A percentile compares a stretch with the other conserved stretches of the same genome.
Conservation (phyloP, 1,284 basidiomycete genomes). For the Ustilago bromivora region DNA sequence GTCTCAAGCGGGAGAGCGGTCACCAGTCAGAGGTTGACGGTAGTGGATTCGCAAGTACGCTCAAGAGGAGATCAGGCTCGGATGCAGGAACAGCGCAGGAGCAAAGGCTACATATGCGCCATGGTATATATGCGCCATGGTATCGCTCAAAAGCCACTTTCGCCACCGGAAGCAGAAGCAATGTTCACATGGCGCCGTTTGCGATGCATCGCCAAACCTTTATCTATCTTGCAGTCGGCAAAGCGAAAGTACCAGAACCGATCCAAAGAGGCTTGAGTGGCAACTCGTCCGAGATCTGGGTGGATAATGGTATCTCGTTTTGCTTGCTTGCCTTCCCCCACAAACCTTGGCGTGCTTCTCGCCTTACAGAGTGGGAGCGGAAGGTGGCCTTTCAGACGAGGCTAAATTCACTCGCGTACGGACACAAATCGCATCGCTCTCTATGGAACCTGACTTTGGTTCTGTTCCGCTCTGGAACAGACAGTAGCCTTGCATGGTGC, state of each 20-base stretch:
- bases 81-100: conserved; percentile 4
- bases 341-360: not conserved
- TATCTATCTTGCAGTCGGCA: conserved; percentile 9
- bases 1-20: not conserved
- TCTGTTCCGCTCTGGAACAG: not conserved
- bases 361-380: not conserved
- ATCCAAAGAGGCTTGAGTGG: not conserved
- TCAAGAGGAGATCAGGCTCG: conserved; percentile 6
- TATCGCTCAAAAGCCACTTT: not conserved
- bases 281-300: not conserved
- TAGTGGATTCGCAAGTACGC: not conserved
- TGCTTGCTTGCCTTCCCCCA: not conserved
- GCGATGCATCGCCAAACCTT: conserved; percentile 9
- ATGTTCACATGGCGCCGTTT: not conserved
- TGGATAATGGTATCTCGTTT: not conserved
- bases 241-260: conserved; percentile 15
- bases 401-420: not conserved
- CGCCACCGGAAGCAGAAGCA: not conserved
- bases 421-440: not conserved
- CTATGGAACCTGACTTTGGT: not conserved
- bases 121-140: not conserved
- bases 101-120: not conserved
- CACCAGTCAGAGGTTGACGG: not conserved
- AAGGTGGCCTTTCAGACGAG: not conserved
- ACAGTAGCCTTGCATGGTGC: conserved; percentile 7